These are phyloP conservation scores for Colletotrichum limetticola DNA, from an alignment of 2,329 filamentous ascomycete genomes.

Conservation along the genomic window DNA sequence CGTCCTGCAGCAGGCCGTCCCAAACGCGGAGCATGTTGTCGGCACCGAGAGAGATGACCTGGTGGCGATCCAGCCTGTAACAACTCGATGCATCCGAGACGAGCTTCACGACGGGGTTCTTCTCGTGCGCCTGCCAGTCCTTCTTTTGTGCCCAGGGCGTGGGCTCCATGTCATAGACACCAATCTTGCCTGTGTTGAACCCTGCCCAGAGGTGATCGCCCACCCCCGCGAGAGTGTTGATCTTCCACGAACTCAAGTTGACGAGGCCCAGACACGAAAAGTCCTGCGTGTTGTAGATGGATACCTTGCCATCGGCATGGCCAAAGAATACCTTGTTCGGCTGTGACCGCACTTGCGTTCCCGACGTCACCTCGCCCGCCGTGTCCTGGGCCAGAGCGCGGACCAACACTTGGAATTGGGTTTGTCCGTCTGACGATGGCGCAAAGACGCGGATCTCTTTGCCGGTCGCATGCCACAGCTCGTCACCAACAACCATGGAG, in stretches of 20 bases:
- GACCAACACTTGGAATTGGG: constrained; percentile 79
- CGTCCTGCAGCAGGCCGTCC: constrained; percentile 93
- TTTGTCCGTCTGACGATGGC: constrained; percentile 74
- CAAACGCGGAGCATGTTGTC: constrained; percentile 88
- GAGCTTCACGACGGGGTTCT: constrained; percentile 80
- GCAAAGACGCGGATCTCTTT: constrained; percentile 89
- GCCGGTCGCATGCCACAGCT: constrained; percentile 88
- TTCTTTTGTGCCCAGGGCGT: constrained; percentile 93
- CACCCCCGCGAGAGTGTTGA: constrained; percentile 85
- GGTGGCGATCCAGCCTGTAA: constrained; percentile 85
- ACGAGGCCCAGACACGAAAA: constrained; percentile 83
- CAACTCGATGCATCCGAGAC: constrained; percentile 82
- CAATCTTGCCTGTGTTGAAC: constrained; percentile 93
- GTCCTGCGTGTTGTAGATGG: constrained; percentile 84
- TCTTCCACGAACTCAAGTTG: constrained; percentile 93
- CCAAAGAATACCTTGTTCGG: constrained; percentile 88
- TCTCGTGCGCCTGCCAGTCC: constrained; percentile 90
- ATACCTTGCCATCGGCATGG: constrained; percentile 92
- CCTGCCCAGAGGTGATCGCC: constrained; percentile 90
- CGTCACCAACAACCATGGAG: constrained; percentile 85
- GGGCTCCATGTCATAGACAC: constrained; percentile 86
- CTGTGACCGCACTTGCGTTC: constrained; percentile 78
- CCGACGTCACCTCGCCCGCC: constrained; percentile 88
- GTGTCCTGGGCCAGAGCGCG: constrained; percentile 76
- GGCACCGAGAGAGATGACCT: constrained; percentile 87